Evolutionary conservation across 208 protist species (phyloP).

Genomic region (Leishmania aethiopica): DNA sequence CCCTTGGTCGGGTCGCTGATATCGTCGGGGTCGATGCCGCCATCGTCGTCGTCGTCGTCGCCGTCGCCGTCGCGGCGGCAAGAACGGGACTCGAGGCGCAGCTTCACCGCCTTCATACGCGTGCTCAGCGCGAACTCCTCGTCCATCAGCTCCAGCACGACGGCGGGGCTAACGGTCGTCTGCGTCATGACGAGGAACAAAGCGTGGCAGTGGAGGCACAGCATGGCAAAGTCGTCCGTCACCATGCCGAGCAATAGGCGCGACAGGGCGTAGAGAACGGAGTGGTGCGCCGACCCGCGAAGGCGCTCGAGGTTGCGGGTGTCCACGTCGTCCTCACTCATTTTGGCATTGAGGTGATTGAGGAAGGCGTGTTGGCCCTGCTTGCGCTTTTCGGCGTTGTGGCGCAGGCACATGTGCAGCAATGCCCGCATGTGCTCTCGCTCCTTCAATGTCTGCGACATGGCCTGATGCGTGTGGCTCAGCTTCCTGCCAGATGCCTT

Average conservation of each 20-base stretch:
- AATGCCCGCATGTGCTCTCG: slow-evolving; percentile 80
- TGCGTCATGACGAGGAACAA: slow-evolving; percentile 68
- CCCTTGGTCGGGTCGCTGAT: slow-evolving; percentile 88
- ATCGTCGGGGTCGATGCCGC: slow-evolving; percentile 81
- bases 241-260: slow-evolving; percentile 87
- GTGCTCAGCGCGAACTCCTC: slow-evolving; percentile 72
- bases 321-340: slow-evolving; percentile 71
- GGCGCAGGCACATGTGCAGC: slow-evolving; percentile 85
- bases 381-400: slow-evolving; percentile 73
- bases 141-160: slow-evolving; percentile 73
- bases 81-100: slow-evolving; percentile 44
- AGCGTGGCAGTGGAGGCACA: slow-evolving; percentile 74
- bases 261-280: slow-evolving; percentile 77
- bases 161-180: slow-evolving; percentile 50
- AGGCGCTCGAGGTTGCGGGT: slow-evolving; percentile 66
- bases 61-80: slow-evolving; percentile 11
- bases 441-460: slow-evolving; percentile 78
- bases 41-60: slow-evolving; percentile 46
- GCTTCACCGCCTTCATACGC: slow-evolving; percentile 68
- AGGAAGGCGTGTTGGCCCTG: slow-evolving; percentile 86
- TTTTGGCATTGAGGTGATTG: slow-evolving; percentile 73
- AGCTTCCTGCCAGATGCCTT: slow-evolving; percentile 37
- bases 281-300: slow-evolving; percentile 77
- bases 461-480: slow-evolving; percentile 49
- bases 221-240: slow-evolving; percentile 79